These are phyloP conservation scores for Anthoceros angustus DNA, from an alignment of 225 moss, liverwort and hornwort species.

Conservation along the genomic window DNA sequence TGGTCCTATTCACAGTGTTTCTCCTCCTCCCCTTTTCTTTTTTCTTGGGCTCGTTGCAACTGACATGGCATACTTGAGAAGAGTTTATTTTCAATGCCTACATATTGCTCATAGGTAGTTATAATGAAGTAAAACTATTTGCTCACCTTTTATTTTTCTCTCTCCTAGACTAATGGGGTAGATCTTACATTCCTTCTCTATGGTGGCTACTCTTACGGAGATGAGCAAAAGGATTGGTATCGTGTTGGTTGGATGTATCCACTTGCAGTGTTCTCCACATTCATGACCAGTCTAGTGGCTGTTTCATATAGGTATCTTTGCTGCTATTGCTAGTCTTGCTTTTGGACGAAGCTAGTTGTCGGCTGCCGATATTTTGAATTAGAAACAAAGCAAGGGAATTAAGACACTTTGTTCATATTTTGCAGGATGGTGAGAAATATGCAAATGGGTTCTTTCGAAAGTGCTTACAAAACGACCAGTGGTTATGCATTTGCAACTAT, in stretches of 20 bases:
- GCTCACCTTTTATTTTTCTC: not conserved
- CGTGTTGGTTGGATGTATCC: not conserved
- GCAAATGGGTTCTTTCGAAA: not conserved
- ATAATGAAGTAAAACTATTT: too few species aligned
- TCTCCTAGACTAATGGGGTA: not conserved
- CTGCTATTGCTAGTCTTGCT: not conserved
- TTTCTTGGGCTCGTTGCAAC: not conserved
- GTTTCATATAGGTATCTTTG: not conserved
- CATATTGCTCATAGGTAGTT: too few species aligned
- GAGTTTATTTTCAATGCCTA: too few species aligned
- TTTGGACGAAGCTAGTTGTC: too few species aligned
- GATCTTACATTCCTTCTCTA: not conserved
- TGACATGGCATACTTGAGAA: too few species aligned
- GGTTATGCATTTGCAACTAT: not conserved
- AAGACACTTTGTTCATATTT: not conserved
- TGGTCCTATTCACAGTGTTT: not conserved
- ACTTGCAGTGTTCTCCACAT: not conserved
- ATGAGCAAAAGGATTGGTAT: not conserved
- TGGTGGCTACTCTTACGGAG: not conserved
- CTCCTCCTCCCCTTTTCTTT: not conserved
- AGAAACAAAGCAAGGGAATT: not conserved
- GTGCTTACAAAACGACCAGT: constrained; percentile 1
- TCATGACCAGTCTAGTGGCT: not conserved
- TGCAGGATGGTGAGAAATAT: not conserved
- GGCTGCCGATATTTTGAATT: not conserved